Evolutionary conservation across 805 yeast species (phyloP).

Genomic region (Candida morakotiae): DNA sequence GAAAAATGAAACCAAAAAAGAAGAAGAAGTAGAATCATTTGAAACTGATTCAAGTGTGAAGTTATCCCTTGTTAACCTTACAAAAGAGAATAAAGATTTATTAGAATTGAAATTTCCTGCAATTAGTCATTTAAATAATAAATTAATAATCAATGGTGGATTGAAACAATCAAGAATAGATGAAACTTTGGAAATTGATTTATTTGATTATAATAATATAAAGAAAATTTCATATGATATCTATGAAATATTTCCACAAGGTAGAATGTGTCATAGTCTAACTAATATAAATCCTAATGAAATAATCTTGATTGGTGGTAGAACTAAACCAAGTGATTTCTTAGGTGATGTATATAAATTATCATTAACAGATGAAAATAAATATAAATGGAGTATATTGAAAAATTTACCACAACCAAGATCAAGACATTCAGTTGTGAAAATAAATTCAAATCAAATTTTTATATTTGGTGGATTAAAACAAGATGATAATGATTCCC

Average conservation of each 20-base stretch:
- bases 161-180: conserved; percentile 27
- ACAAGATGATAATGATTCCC: conserved; percentile 6
- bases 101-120: conserved; percentile 43
- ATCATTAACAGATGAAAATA: no score
- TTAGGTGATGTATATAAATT: conserved; percentile 29
- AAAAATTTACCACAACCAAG: conserved; percentile 42
- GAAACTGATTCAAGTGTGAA: conserved; percentile 1
- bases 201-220: conserved; percentile 34
- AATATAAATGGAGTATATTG: conserved; percentile 36
- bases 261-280: conserved; percentile 60
- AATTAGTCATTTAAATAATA: conserved; percentile 15
- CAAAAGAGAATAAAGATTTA: conserved; percentile 5
- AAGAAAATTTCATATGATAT: conserved; percentile 21
- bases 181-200: conserved; percentile 9
- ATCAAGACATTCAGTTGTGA: conserved; percentile 47
- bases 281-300: conserved; percentile 24
- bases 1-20: no score
- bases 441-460: conserved; percentile 20
- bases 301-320: conserved; percentile 58
- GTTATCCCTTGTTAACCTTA: conserved; percentile 2
- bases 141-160: conserved; percentile 38
- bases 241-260: conserved; percentile 17
- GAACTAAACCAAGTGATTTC: conserved; percentile 53
- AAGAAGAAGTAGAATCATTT: conserved; percentile 1
- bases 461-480: conserved; percentile 51